Evolutionary conservation across 1,284 basidiomycete genomes (phyloP), one percentile per base, ranked within the genome.

Genomic region (Cerrena zonata): DNA sequence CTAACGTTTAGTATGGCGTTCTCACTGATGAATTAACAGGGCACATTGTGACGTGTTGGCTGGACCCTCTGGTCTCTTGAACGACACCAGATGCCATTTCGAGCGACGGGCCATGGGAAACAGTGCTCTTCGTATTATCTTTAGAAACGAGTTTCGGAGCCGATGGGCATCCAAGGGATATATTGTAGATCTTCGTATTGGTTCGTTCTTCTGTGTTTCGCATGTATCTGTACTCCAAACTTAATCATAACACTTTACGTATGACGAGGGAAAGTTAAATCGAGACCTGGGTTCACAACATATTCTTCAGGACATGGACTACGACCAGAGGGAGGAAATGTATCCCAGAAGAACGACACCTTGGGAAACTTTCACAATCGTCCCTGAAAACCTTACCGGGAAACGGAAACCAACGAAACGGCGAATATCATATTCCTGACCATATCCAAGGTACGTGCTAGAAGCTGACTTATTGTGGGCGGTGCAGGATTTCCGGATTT

Each of bases 31-130:
- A 7, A 7, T 34, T 34, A 34, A 34, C 30, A 34, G 30, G 15
- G 30, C 30, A 34, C 15, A 15, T 7, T 15, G 15, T 34, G 15
- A 21, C 18, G 18, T 40, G 38, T 41, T 12, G 27, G 21, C 40
- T 66, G 60, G 63, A 55, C 19, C 18, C 5, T 22, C 18, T 19
- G 39, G 7, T 40, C 39, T 41, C 39, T 7, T 41, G 12, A 44
- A 44, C 42, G 42, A 44, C 42, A 15, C 22, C 18, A 22, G 21
- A 44, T 44, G 24, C 42, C 42, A 22, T 21, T 23, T 44, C 22
- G 42, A 44, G 42, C 42, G 5, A 23, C 12, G 18, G 10, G 12
- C 18, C 42, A 23, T 44, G 42, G 42, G 42, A 44, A 44, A 23
- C 42, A 25, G 5, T 15, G 10, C 10, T 26, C 24, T 44, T 21